A percentile compares a stretch with the other conserved stretches of the same genome.
These are phyloP conservation scores for Hypomyces rosellus DNA, from an alignment of 2,329 filamentous ascomycete species.

Conservation along the genomic window DNA sequence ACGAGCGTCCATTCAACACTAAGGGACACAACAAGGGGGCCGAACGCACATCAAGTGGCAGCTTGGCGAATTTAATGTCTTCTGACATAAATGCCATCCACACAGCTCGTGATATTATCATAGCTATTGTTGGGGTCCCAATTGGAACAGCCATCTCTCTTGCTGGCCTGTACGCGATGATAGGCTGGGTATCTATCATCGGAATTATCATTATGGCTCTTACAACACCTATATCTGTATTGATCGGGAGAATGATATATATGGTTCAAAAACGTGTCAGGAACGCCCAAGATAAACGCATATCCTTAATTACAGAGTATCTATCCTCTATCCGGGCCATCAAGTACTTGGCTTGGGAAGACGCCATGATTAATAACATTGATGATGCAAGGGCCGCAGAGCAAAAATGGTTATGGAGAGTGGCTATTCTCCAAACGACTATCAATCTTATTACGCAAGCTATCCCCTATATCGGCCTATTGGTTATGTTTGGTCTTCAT, in stretches of 20 bases:
- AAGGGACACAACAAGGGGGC: too few relatives aligned
- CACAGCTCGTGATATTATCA: slow-evolving; percentile 44
- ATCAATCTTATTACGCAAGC: slow-evolving; percentile 45
- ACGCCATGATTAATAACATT: slow-evolving; percentile 46
- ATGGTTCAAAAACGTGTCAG: slow-evolving; percentile 46
- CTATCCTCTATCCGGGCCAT: slow-evolving; percentile 52
- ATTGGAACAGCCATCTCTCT: slow-evolving; percentile 42
- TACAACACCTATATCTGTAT: slow-evolving; percentile 42
- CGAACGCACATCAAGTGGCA: too few relatives aligned
- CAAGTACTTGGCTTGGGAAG: slow-evolving; percentile 58
- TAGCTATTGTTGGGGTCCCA: slow-evolving; percentile 39
- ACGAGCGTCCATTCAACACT: slow-evolving; percentile 50
- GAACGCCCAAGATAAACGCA: slow-evolving; percentile 49
- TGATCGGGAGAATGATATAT: slow-evolving; percentile 44
- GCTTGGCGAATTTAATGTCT: slow-evolving; percentile 48
- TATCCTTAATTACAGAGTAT: slow-evolving; percentile 53
- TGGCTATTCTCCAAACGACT: slow-evolving; percentile 40
- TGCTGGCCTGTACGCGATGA: slow-evolving; percentile 46
- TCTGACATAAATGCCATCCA: slow-evolving; percentile 52
- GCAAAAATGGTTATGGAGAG: slow-evolving; percentile 48
- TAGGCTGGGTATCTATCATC: slow-evolving; percentile 50
- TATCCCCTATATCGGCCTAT: slow-evolving; percentile 45
- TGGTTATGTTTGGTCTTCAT: slow-evolving; percentile 49
- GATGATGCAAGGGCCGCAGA: slow-evolving; percentile 43
- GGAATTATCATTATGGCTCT: slow-evolving; percentile 43